Evolutionary conservation across 192 early-diverging fungal species (phyloP).

Genomic region (Paraglomus occultum): DNA sequence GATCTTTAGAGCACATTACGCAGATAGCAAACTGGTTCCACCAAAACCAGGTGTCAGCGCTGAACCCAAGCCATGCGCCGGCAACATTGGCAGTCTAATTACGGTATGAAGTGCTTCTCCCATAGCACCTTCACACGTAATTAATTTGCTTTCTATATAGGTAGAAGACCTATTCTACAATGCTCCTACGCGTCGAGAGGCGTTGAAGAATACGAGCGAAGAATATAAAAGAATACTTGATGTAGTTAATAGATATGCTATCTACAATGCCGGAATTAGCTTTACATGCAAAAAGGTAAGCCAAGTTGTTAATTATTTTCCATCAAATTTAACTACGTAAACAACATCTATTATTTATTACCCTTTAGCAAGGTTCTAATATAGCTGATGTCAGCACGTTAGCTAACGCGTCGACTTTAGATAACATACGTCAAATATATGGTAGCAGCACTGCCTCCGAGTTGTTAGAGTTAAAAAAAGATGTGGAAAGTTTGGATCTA

Average conservation of each 20-base stretch:
- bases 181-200: slow-evolving; percentile 78
- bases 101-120: slow-evolving; percentile 47
- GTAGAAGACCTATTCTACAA: slow-evolving; percentile 97
- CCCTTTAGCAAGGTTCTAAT: slow-evolving; percentile 57
- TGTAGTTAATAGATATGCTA: slow-evolving; percentile 87
- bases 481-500: slow-evolving; percentile 51
- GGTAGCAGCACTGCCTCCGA: slow-evolving; percentile 79
- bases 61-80: slow-evolving; percentile 92
- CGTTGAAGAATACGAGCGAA: slow-evolving; percentile 80
- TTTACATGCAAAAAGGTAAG: slow-evolving; percentile 90
- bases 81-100: slow-evolving; percentile 93
- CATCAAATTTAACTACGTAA: neutral
- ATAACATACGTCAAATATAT: slow-evolving; percentile 83
- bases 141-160: slow-evolving; percentile 35
- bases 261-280: slow-evolving; percentile 81
- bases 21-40: slow-evolving; percentile 83
- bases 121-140: no score
- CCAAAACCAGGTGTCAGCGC: slow-evolving; percentile 65
- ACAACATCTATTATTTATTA: slow-evolving; percentile 13
- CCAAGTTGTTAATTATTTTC: neutral
- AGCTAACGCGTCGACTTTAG: slow-evolving; percentile 55
- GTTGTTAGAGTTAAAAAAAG: slow-evolving; percentile 62
- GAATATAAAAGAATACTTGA: slow-evolving; percentile 92
- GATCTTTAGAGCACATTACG: slow-evolving; percentile 66
- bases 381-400: slow-evolving; percentile 79